Evolutionary conservation across 345 rosid genomes (phyloP).

Genomic region (Sisymbrium altissimum): DNA sequence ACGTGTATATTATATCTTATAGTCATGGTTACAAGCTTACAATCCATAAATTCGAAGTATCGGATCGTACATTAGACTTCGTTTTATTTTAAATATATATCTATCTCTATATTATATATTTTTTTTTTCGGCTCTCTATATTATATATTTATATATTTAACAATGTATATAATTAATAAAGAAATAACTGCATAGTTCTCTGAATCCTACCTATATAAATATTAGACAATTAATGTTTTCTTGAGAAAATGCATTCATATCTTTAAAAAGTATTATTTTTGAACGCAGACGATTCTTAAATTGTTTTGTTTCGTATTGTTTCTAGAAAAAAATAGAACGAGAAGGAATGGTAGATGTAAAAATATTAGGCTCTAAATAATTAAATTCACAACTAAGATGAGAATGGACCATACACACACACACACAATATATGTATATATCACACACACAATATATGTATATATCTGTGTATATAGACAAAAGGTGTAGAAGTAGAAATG

Average conservation of each 20-base stretch:
- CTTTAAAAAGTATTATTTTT: neutral
- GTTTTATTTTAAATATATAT: too few relatives aligned
- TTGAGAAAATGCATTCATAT: neutral
- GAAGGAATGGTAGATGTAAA: neutral
- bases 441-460: neutral
- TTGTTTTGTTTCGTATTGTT: neutral
- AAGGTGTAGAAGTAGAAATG: constrained; percentile 27
- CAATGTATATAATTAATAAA: too few relatives aligned
- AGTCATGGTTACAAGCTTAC: too few relatives aligned
- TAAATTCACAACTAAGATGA: neutral
- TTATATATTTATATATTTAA: too few relatives aligned
- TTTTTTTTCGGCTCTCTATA: too few relatives aligned
- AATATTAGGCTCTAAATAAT: neutral
- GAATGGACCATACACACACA: constrained; percentile 6
- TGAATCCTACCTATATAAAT: too few relatives aligned
- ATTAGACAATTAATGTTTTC: neutral
- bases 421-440: neutral
- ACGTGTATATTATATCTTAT: neutral
- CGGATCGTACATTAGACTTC: too few relatives aligned
- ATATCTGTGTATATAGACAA: constrained; percentile 13
- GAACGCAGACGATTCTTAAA: neutral
- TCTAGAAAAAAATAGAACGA: neutral
- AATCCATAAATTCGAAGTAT: too few relatives aligned
- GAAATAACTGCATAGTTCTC: too few relatives aligned
- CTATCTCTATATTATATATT: too few relatives aligned